Evolutionary conservation across 78 protist species (phyloP), one percentile per base, ranked within the genome.

Genomic region (Blattamonas nauphoetae): DNA sequence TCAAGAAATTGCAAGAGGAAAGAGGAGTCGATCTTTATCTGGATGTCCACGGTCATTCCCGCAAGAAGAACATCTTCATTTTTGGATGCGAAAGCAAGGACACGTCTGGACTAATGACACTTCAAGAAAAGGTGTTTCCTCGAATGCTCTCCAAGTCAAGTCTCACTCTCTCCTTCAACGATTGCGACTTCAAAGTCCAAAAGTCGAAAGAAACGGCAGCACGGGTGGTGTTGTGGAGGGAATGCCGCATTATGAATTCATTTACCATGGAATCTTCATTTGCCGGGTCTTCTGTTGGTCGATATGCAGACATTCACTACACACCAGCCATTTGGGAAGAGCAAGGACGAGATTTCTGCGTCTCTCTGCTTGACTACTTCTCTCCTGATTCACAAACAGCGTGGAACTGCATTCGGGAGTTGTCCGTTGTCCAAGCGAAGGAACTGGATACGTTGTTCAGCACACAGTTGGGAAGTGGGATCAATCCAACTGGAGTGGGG

Each of bases 181-280:
- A 88, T n/a, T 81, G 90, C 79, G 29, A 21, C 38, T 88, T 88
- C 79, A 43, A 63, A 0, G 90, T 82, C 45, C 85, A 82, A 42
- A 4, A 41, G 42, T 41, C 46, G 45, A 82, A 82, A 42, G 85
- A 84, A 3, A 0, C 55, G 32, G 84, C 90, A 4, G 92, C 88
- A 1, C 63, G 94, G 1, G 92, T 92, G 36, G 89, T 90, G 36
- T 38, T 42, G 42, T 82, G 91, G 86, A 36, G 85, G 5, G 91
- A 88, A 80, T n/a, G 81, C 2, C 88, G 88, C 78, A 1, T 94
- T 42, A 32, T 45, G 41, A 86, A 88, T 86, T 82, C 91, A n/a
- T 92, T 82, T 85, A 94, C 96, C 1, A 84, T 94, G 87, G 96
- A 94, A 87, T 81, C 92, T 33, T 44, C 92, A 3, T 91, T 87